These are phyloP conservation scores for Diaporthe vexans DNA, from an alignment of 2,329 filamentous ascomycete species.

Conservation along the genomic window DNA sequence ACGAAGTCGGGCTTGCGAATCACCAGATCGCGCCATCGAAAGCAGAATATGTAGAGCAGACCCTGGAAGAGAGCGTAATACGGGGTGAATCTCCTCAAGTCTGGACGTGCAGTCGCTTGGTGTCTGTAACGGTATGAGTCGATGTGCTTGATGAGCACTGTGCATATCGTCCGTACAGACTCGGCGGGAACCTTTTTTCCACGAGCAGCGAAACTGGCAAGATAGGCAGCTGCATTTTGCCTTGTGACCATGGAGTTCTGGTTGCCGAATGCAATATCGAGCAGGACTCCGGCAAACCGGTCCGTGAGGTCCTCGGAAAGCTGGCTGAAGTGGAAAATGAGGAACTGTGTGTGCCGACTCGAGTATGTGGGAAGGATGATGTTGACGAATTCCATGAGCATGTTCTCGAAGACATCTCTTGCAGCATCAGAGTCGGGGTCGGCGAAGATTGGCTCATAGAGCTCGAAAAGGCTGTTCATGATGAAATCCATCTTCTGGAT, in stretches of 20 bases:
- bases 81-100: slow-evolving; percentile 84
- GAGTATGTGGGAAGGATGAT: slow-evolving; percentile 90
- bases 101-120: slow-evolving; percentile 82
- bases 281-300: slow-evolving; percentile 84
- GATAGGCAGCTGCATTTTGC: slow-evolving; percentile 90
- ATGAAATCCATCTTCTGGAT: slow-evolving; percentile 93
- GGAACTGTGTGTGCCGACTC: slow-evolving; percentile 64
- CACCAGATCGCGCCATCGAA: slow-evolving; percentile 94
- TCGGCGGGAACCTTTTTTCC: slow-evolving; percentile 84
- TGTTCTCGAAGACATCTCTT: slow-evolving; percentile 80
- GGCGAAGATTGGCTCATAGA: slow-evolving; percentile 82
- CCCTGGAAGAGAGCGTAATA: slow-evolving; percentile 94
- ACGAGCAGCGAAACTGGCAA: slow-evolving; percentile 93
- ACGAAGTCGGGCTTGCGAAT: slow-evolving; percentile 70
- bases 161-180: slow-evolving; percentile 86
- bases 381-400: slow-evolving; percentile 87
- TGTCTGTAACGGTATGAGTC: slow-evolving; percentile 80
- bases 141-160: slow-evolving; percentile 82
- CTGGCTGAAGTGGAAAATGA: slow-evolving; percentile 96
- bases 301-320: slow-evolving; percentile 83
- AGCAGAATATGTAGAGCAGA: slow-evolving; percentile 95
- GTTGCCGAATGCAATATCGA: slow-evolving; percentile 78
- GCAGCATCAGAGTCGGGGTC: slow-evolving; percentile 77
- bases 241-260: slow-evolving; percentile 80
- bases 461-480: slow-evolving; percentile 87